Evolutionary conservation across 83 land plant genomes (phyloP), one percentile per base, ranked within the genome.

Genomic region (Picea mariana): DNA sequence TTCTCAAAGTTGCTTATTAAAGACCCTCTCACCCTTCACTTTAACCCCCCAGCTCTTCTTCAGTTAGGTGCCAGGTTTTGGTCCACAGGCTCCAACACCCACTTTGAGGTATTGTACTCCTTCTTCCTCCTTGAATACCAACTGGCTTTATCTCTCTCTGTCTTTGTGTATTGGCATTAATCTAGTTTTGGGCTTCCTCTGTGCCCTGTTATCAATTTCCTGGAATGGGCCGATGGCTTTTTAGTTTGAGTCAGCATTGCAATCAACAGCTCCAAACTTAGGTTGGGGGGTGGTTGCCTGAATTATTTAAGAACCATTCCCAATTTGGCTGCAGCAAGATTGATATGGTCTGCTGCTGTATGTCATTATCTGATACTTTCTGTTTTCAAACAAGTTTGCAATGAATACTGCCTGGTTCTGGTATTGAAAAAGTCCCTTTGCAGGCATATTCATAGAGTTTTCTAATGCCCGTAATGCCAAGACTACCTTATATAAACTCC

Each of bases 1-100:
- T n/a, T 40, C 58, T 44, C 77, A 73, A 73, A 73, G 77, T 73
- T 73, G 42, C 77, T 73, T 73, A 73, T 73, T 73, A 73, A 73
- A 73, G 77, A 69, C 58, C 77, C 77, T 44, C 77, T n/a, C 77
- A 73, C 55, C 77, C 77, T 73, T 44, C 55, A 44, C 58, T 73
- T 73, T 44, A 73, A 20, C 49, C 77, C 77, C 77, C 77, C 75
- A 8, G 58, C 52, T 47, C 49, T 73, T 72, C 49, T 73, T 72
- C 73, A 42, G 76, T 72, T 68, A 68, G 55, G 24, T 42, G 20
- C 21, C 55, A 42, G 44, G 3, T 40, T 16, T n/a, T 73, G 24
- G 42, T 73, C 47, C 77, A 73, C 58, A 73, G 77, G 55, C 55
- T 73, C 77, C 52, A 20, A 17, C 75, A 69, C 44, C 75, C 75